Evolutionary conservation across 1,284 basidiomycete genomes (phyloP).

Genomic region (Apiotrichum sp.): DNA sequence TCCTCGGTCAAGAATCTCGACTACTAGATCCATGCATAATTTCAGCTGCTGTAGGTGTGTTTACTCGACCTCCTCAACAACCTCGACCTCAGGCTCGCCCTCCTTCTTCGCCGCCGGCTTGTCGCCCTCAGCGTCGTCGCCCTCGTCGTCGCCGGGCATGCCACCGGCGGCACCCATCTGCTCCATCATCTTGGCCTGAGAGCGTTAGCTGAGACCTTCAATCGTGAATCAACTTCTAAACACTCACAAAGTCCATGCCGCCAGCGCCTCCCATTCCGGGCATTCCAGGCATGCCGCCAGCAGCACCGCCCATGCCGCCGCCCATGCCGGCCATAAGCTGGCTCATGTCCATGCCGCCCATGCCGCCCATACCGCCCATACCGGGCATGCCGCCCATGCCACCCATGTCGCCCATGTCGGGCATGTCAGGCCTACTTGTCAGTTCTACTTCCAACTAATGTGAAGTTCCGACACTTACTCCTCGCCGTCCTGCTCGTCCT

Average conservation of each 20-base stretch:
- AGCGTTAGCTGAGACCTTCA: neutral
- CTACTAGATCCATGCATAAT: slow-evolving; percentile 4
- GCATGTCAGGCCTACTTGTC: neutral
- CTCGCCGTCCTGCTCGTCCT: slow-evolving; percentile 79
- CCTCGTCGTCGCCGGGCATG: slow-evolving; percentile 38
- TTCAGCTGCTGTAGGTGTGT: neutral
- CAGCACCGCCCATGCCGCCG: slow-evolving; percentile 1
- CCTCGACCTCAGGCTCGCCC: slow-evolving; percentile 33
- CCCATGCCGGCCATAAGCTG: slow-evolving; percentile 31
- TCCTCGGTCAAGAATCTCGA: no score
- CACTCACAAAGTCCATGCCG: slow-evolving; percentile 44
- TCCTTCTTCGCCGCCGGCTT: slow-evolving; percentile 23
- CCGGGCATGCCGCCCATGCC: slow-evolving; percentile 12
- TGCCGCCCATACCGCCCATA: slow-evolving; percentile 21
- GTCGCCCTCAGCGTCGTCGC: slow-evolving; percentile 49
- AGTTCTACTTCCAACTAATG: neutral
- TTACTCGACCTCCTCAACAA: slow-evolving; percentile 38
- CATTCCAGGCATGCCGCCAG: slow-evolving; percentile 18
- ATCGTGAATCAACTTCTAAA: no score
- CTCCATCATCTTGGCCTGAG: slow-evolving; percentile 43
- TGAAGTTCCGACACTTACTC: slow-evolving; percentile 28
- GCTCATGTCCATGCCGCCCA: slow-evolving; percentile 42
- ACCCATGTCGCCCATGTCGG: slow-evolving; percentile 1
- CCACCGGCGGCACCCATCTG: slow-evolving; percentile 36
- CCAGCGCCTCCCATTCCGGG: slow-evolving; percentile 44